Evolutionary conservation across 495 filamentous ascomycete genomes (phyloP), one percentile per base, ranked within the genome.

Genomic region (Hyaloscypha bicolor): DNA sequence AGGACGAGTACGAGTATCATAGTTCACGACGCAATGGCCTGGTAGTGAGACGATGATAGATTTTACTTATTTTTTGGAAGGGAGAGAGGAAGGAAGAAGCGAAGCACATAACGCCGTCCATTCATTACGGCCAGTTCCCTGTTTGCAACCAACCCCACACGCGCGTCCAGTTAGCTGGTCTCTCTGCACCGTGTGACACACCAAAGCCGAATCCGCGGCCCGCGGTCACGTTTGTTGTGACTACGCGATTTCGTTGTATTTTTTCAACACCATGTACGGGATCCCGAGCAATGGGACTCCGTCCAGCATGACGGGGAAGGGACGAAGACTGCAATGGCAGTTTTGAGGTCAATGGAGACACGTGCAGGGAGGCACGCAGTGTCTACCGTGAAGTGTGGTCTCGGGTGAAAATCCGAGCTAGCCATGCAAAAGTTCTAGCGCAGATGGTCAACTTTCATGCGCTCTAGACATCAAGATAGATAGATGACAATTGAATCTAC

Each of bases 21-120:
- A 80, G 71, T 71, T 86, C 87, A 66, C 84, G 91, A 73, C 87
- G 92, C 74, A 87, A 94, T 78, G 92, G 91, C 70, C 86, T 95
- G 68, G 87, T 93, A 73, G 87, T 94, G 65, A 85, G 89, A 71
- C 56, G 71, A 70, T 75, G 62, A 71, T 63, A 22, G 61, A 56
- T 21, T 16, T 30, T 48, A 61, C 25, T 39, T 35, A 55, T 32
- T 35, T 60, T 32, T 16, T 8, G 19, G 32, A 33, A 52, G 37
- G 55, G 39, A 37, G 58, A 25, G 29, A 35, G 55, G 25, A 55
- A 62, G 21, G 35, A 61, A 51, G 66, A 68, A 64, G 53, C 62
- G 56, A 68, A 67, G 57, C 55, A 64, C 29, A 25, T 25, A 67
- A 22, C 25, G 71, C 72, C 68, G 63, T 65, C 52, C 69, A 74